These are phyloP conservation scores for Zymoseptoria passerinii DNA, from an alignment of 2,329 filamentous ascomycete genomes.

Conservation along the genomic window DNA sequence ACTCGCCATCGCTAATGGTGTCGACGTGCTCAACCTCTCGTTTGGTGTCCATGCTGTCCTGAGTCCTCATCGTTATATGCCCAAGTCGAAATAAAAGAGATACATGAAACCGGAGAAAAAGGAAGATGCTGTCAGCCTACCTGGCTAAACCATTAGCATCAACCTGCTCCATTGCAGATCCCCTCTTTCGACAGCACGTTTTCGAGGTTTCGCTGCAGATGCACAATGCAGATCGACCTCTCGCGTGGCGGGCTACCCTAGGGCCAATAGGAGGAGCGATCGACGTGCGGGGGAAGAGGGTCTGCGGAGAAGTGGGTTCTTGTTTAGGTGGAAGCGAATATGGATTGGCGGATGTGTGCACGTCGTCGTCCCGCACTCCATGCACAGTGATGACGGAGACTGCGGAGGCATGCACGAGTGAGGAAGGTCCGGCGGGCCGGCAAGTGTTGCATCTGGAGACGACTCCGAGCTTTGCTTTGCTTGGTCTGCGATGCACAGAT, in stretches of 20 bases:
- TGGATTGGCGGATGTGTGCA: background rate
- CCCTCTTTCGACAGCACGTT: background rate
- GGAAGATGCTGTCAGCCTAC: background rate
- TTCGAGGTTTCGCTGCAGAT: background rate
- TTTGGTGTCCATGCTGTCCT: slow-evolving; percentile 1
- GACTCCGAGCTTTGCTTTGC: background rate
- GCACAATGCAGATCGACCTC: background rate
- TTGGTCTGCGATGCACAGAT: background rate
- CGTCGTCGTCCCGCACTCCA: background rate
- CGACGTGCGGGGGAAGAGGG: background rate
- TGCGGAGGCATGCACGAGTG: no score
- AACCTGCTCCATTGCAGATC: background rate
- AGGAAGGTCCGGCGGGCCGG: background rate
- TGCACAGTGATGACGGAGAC: no score
- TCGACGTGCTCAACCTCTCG: slow-evolving; percentile 2
- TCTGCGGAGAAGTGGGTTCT: background rate
- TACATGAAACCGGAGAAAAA: background rate
- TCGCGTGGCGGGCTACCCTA: slow-evolving; percentile 1
- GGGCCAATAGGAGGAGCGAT: background rate
- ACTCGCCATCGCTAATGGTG: slow-evolving; percentile 1
- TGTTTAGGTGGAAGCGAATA: background rate
- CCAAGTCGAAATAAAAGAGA: background rate
- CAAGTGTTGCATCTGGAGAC: background rate
- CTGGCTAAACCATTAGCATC: background rate
- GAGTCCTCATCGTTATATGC: background rate